Evolutionary conservation across 768 basidiomycete genomes (phyloP).

Genomic region (Russula virescens): DNA sequence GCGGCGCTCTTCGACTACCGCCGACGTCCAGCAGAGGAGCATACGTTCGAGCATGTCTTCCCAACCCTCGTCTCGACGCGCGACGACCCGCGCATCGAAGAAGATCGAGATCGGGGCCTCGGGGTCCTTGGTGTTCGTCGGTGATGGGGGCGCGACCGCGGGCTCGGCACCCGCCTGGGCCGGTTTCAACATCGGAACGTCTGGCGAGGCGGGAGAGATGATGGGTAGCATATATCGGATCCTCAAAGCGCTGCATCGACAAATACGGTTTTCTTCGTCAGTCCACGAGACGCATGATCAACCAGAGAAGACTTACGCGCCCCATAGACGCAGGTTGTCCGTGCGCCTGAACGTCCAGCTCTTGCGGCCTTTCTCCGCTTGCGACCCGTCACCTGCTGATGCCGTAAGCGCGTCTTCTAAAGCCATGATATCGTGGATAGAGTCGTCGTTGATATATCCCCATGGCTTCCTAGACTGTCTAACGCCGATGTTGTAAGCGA

Average conservation of each 20-base stretch:
- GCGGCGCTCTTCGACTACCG: constrained; percentile 60
- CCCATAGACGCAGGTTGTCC: constrained; percentile 82
- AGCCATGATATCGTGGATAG: constrained; percentile 72
- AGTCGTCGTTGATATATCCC: constrained; percentile 76
- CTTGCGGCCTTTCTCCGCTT: constrained; percentile 41
- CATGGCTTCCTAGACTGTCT: constrained; percentile 78
- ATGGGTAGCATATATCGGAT: constrained; percentile 76
- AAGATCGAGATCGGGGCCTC: constrained; percentile 48
- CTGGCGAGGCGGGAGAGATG: constrained; percentile 42
- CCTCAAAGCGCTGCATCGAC: constrained; percentile 58
- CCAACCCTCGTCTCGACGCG: constrained; percentile 73
- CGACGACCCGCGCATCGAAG: constrained; percentile 73
- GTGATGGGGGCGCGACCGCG: constrained; percentile 20
- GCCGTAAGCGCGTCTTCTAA: constrained; percentile 49
- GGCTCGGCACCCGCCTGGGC: constrained; percentile 15
- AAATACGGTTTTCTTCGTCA: background rate
- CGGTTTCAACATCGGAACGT: constrained; percentile 29
- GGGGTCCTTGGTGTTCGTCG: constrained; percentile 32
- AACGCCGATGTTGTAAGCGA: constrained; percentile 75
- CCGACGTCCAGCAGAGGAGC: constrained; percentile 59
- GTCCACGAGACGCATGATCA: no score
- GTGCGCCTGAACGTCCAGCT: constrained; percentile 83
- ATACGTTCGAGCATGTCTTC: constrained; percentile 67
- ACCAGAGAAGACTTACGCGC: constrained; percentile 51
- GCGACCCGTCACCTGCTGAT: constrained; percentile 30